A percentile compares a stretch with the other conserved stretches of the same genome.
Evolutionary conservation across 768 basidiomycete genomes (phyloP).

Genomic region (Pisolithus marmoratus): DNA sequence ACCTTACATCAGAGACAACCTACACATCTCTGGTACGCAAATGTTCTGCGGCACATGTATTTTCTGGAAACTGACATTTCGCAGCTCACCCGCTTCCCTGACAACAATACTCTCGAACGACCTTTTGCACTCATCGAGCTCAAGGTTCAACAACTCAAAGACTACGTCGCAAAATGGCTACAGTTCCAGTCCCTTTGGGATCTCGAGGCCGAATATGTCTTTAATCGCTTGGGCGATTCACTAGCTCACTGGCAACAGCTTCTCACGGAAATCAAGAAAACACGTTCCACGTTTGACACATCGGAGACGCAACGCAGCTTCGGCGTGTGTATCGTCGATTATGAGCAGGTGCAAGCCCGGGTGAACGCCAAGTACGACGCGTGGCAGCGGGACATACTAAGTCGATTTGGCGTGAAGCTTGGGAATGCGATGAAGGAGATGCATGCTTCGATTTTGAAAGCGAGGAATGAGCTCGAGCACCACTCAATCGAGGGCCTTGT

Average conservation of each 20-base stretch:
- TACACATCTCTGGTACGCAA: slow-evolving; percentile 74
- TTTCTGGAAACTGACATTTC: slow-evolving; percentile 1
- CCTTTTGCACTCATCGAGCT: slow-evolving; percentile 84
- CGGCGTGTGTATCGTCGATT: slow-evolving; percentile 92
- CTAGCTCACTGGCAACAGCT: slow-evolving; percentile 94
- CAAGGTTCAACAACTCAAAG: slow-evolving; percentile 81
- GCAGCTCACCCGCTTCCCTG: slow-evolving; percentile 70
- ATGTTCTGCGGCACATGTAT: not conserved
- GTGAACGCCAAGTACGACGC: slow-evolving; percentile 99
- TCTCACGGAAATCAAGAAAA: slow-evolving; percentile 93
- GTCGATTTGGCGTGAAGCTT: slow-evolving; percentile 87
- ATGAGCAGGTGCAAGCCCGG: slow-evolving; percentile 94
- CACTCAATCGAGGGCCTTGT: slow-evolving; percentile 92
- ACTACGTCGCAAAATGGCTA: slow-evolving; percentile 96
- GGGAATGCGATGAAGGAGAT: slow-evolving; percentile 97
- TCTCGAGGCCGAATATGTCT: slow-evolving; percentile 94
- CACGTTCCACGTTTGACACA: slow-evolving; percentile 94
- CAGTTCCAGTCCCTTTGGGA: slow-evolving; percentile 99
- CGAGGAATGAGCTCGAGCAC: slow-evolving; percentile 91
- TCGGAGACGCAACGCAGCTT: slow-evolving; percentile 90
- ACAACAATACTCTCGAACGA: slow-evolving; percentile 66
- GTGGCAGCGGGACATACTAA: slow-evolving; percentile 95
- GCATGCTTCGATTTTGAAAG: slow-evolving; percentile 88
- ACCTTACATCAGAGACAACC: slow-evolving; percentile 57
- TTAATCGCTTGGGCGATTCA: slow-evolving; percentile 91